Conservation (phyloP, 2,329 filamentous ascomycete genomes). For the Neofusicoccum sp. region DNA sequence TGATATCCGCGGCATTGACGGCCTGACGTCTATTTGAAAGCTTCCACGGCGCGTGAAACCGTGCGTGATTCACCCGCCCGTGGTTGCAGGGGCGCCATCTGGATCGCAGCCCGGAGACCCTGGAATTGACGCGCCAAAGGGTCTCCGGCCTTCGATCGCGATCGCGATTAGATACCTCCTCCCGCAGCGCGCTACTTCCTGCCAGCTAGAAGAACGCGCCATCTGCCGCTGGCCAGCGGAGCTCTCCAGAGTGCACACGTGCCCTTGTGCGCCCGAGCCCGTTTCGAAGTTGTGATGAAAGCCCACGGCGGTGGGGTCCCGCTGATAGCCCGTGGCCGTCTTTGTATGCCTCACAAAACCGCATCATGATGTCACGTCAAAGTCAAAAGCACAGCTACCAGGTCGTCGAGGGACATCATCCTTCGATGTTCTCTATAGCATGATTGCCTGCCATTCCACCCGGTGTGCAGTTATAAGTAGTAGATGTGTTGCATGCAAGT, state of each 20-base stretch:
- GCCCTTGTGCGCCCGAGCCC: too few species aligned
- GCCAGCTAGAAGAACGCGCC: not conserved
- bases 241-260: too few species aligned
- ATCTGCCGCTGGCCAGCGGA: too few species aligned
- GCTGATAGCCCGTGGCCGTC: too few species aligned
- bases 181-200: not conserved
- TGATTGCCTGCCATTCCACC: too few species aligned
- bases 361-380: not conserved
- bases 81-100: not conserved
- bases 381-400: not conserved
- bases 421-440: not conserved
- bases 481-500: too few species aligned
- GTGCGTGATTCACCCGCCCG: not conserved
- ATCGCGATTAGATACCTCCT: conserved; percentile 2
- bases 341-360: not conserved
- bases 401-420: too few species aligned
- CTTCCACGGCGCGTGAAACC: not conserved
- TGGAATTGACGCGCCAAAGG: not conserved
- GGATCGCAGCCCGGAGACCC: not conserved
- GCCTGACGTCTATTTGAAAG: not conserved
- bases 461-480: too few species aligned
- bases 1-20: conserved; percentile 5
- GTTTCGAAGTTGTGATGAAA: too few species aligned
- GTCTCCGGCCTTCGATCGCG: not conserved
- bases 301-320: too few species aligned